Evolutionary conservation across 108 stramenopile species (phyloP).

Genomic region (Cyclotella atomus): DNA sequence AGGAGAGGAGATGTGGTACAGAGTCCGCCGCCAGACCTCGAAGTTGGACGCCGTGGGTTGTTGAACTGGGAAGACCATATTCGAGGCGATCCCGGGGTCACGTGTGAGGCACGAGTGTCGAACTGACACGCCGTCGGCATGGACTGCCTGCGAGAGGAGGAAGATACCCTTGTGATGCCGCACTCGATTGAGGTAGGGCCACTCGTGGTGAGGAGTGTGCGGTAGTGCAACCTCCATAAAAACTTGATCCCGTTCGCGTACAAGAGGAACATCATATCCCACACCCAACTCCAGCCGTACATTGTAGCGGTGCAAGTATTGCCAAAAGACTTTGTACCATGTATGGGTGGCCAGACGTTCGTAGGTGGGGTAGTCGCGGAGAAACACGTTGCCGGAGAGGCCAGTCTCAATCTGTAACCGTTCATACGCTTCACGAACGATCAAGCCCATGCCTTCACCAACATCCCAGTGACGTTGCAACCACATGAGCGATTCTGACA

Average conservation of each 20-base stretch:
- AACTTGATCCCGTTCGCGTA: not conserved
- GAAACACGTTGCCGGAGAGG: slow-evolving; percentile 1
- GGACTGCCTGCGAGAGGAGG: not conserved
- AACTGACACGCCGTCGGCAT: not conserved
- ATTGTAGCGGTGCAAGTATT: not conserved
- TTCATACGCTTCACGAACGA: not conserved
- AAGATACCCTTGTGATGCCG: not conserved
- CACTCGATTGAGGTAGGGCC: not conserved
- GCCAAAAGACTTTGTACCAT: slow-evolving; percentile 15
- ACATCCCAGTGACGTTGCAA: slow-evolving; percentile 4
- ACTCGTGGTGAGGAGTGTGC: not conserved
- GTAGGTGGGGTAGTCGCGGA: not conserved
- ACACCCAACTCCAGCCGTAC: not conserved
- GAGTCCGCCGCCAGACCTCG: not conserved
- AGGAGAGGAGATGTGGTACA: not conserved
- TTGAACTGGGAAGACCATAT: not conserved
- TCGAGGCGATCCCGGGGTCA: not conserved
- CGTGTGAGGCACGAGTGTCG: not conserved
- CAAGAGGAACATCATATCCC: not conserved
- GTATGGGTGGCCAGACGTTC: not conserved
- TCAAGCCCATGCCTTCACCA: not conserved
- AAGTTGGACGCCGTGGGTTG: not conserved
- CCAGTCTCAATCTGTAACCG: slow-evolving; percentile 1
- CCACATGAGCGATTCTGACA: not conserved
- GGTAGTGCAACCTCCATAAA: not conserved